Base-by-base conservation (phyloP, 1,284 basidiomycete genomes). In the Cutaneotrichosporon spelunceum region DNA sequence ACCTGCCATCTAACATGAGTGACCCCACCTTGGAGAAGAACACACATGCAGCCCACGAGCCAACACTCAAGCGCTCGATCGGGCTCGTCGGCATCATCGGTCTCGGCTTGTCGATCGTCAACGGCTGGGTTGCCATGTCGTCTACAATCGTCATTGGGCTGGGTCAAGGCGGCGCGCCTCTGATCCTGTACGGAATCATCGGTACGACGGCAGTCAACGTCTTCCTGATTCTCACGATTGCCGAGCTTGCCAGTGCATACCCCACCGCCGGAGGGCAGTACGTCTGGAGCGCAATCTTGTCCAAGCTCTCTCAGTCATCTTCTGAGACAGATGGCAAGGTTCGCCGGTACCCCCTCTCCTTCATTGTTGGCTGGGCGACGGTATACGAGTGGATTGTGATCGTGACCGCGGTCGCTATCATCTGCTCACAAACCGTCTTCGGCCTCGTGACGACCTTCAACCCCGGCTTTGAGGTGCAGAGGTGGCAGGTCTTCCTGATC, bases 401-500 rank as follows among this genome's bases (percentile, higher is more conserved):
- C 45, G 60, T 68, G 27, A 57, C 68, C 1, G 63, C 66, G 23
- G 61, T 69, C n/a, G 45, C 55, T 45, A 65, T 68, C 56, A 63
- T 67, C 44, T 26, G 61, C 16, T 44, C 56, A 10, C 63, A 68
- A 39, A 59, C 64, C 19, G 58, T 66, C 29, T 65, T 61, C n/a
- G 60, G 55, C 5, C 56, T 68, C 27, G 64, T 63, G 2, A 54
- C 56, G 47, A 58, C 53, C 1, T 68, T 57, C 54, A 34, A 65
- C 33, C 66, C 65, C 7, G 50, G 33, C 23, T 67, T 69, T 30
- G 53, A 52, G 4, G 53, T 69, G 7, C 44, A 65, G 45, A 63
- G 67, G 4, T 69, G 67, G 67, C 59, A 61, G 27, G 64, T 69
- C 24, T 69, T 67, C 60, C 30, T 65, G 9, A 52, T 68, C n/a